Conservation (phyloP, 2,329 filamentous ascomycete species). For the Cladosporium colombiae region DNA sequence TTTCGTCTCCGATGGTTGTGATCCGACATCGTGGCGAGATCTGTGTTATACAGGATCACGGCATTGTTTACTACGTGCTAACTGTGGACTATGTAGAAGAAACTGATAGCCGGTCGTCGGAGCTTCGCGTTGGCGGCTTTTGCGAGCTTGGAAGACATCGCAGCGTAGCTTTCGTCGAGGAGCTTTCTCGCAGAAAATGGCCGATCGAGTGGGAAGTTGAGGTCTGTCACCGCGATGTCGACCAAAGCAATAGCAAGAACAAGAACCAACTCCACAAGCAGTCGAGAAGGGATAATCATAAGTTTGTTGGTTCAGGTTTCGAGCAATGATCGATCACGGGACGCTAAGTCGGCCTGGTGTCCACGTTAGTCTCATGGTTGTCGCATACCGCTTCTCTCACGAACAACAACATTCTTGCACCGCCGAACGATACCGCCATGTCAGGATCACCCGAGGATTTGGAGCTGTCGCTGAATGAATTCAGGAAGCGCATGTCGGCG, state of each 20-base stretch:
- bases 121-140: constrained; percentile 28
- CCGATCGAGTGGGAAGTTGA: constrained; percentile 26
- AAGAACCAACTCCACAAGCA: background rate
- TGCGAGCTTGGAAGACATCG: constrained; percentile 33
- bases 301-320: background rate
- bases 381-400: too few relatives aligned
- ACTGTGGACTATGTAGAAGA: background rate
- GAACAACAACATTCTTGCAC: too few relatives aligned
- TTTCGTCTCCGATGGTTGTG: background rate
- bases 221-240: constrained; percentile 29
- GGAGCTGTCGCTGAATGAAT: too few relatives aligned
- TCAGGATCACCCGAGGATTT: too few relatives aligned
- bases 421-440: too few relatives aligned
- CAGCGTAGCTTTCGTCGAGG: constrained; percentile 32
- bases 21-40: background rate
- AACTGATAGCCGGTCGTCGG: background rate
- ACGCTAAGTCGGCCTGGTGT: background rate
- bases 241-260: background rate
- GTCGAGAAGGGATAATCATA: background rate
- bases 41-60: too few relatives aligned
- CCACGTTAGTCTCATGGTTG: too few relatives aligned
- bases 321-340: background rate
- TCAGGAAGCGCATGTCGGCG: too few relatives aligned
- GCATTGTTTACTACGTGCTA: too few relatives aligned
- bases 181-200: constrained; percentile 27